phyloP scores from a whole-genome alignment of 106 monocot species.

The Ottelia alismoides region DNA sequence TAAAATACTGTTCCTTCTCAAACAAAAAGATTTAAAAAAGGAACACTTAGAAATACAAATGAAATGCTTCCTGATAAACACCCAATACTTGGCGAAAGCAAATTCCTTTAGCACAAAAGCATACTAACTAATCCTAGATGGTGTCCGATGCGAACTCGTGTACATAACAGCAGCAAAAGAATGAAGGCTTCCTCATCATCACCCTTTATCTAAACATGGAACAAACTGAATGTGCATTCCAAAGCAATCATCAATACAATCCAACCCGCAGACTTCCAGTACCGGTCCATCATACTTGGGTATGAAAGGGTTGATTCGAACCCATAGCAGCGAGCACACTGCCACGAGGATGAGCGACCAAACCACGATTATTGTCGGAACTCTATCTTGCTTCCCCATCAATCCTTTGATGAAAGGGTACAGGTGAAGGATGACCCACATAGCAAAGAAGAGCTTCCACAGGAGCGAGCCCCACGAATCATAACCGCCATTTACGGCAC shows the following conservation, averaged over 20 bases:
- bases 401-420: slow-evolving; percentile 18
- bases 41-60: no score
- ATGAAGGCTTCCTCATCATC: no score
- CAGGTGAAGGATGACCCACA: slow-evolving; percentile 16
- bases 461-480: slow-evolving; percentile 11
- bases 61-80: no score
- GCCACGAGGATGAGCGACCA: slow-evolving; percentile 12
- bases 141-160: no score
- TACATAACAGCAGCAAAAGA: no score
- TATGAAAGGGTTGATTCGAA: slow-evolving; percentile 9
- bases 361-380: slow-evolving; percentile 8
- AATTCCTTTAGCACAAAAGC: no score
- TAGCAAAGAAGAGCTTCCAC: slow-evolving; percentile 13
- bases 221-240: no score
- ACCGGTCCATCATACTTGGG: slow-evolving; percentile 9
- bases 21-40: no score
- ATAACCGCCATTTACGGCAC: slow-evolving; percentile 13
- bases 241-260: slow-evolving; percentile 6
- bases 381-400: slow-evolving; percentile 15
- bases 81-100: no score
- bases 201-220: no score
- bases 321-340: slow-evolving; percentile 10
- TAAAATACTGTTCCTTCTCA: no score
- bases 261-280: slow-evolving; percentile 14
- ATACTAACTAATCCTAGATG: no score